Percentiles rank a stretch among this genome's conserved stretches.
These are phyloP conservation scores for Vitis hybrid DNA, from an alignment of 177 flowering plant genomes.

Conservation along the genomic window DNA sequence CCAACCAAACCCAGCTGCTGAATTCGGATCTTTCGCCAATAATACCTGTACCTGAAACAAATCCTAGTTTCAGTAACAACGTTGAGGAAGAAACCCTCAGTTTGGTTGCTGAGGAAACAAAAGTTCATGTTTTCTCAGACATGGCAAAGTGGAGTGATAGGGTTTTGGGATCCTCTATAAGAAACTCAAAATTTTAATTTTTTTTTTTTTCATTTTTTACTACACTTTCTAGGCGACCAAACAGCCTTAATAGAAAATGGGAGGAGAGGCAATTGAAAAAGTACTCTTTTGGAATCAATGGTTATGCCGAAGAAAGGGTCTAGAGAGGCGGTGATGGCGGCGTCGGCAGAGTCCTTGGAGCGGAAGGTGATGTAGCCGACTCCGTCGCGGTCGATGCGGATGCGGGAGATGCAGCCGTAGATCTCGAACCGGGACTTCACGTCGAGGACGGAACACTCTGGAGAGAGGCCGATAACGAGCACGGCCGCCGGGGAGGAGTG, in stretches of 20 bases:
- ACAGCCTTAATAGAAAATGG: no score
- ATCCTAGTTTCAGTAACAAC: not conserved
- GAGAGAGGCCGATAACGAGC: slow-evolving; percentile 51
- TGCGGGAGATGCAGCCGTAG: slow-evolving; percentile 71
- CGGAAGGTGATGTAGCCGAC: slow-evolving; percentile 66
- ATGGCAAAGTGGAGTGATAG: no score
- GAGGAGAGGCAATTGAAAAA: not conserved
- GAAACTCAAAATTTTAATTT: no score
- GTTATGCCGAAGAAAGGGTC: slow-evolving; percentile 63
- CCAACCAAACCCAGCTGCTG: slow-evolving; percentile 34
- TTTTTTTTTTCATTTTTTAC: no score
- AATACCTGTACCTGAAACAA: slow-evolving; percentile 63
- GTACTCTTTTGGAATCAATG: slow-evolving; percentile 51
- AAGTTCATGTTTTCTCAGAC: not conserved
- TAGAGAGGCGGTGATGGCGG: slow-evolving; percentile 61
- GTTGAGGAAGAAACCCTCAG: no score
- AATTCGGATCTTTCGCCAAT: slow-evolving; percentile 72
- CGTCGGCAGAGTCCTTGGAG: slow-evolving; percentile 56
- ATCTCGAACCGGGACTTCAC: slow-evolving; percentile 81
- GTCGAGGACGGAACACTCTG: slow-evolving; percentile 65
- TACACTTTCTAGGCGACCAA: no score
- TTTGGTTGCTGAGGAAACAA: not conserved
- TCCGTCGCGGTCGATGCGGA: slow-evolving; percentile 58
- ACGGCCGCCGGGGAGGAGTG: slow-evolving; percentile 44
- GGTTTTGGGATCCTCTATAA: no score